Conservation (phyloP, 2,329 filamentous ascomycete genomes). For the Nigrospora sphaerica region DNA sequence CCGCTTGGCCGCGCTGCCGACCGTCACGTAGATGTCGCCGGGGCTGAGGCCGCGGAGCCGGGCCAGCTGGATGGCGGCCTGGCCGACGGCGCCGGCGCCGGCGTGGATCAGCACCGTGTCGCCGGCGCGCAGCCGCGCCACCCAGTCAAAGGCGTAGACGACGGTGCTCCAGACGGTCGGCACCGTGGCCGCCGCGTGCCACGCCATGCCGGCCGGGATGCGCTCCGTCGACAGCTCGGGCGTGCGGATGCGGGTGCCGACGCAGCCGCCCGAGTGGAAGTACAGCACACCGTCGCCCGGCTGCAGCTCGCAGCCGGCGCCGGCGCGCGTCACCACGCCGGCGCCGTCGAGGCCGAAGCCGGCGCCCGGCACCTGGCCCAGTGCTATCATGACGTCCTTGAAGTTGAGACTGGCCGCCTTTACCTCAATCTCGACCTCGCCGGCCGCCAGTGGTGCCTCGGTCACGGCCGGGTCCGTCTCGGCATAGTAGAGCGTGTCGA, state of each 20-base stretch:
- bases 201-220: conserved; percentile 12
- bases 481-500: conserved; percentile 2
- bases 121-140: conserved; percentile 15
- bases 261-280: conserved; percentile 3
- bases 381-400: conserved; percentile 25
- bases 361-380: conserved; percentile 22
- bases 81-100: conserved; percentile 34
- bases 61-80: conserved; percentile 33
- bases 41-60: conserved; percentile 14
- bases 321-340: conserved; percentile 26
- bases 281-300: conserved; percentile 29
- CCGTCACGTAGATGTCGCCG: conserved; percentile 33
- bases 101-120: conserved; percentile 33
- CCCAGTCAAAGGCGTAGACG: conserved; percentile 29
- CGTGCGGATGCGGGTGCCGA: conserved; percentile 18
- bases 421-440: conserved; percentile 32
- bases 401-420: conserved; percentile 24
- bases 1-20: conserved; percentile 25
- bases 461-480: not conserved
- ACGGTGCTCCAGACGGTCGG: conserved; percentile 33
- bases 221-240: conserved; percentile 18
- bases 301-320: conserved; percentile 21
- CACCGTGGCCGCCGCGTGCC: conserved; percentile 14
- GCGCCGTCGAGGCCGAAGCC: conserved; percentile 30
- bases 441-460: conserved; percentile 9